Evolutionary conservation across 768 basidiomycete species (phyloP).

Genomic region (Panaeolus cyanescens): DNA sequence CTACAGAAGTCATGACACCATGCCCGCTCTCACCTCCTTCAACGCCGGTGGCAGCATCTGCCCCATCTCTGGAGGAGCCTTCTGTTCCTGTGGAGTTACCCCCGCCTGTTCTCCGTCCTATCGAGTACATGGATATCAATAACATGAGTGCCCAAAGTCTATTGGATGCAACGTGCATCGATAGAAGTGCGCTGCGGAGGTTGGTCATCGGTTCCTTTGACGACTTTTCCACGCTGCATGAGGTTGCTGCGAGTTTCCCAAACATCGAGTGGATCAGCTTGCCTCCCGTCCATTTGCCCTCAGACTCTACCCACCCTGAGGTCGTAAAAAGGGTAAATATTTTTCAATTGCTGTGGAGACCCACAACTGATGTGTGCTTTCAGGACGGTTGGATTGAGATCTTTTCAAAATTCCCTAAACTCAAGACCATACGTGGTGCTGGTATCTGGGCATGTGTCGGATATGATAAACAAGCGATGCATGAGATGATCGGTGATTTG

Average conservation of each 20-base stretch:
- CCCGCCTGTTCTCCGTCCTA: slow-evolving; percentile 22
- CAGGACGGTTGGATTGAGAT: slow-evolving; percentile 43
- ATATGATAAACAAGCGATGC: slow-evolving; percentile 38
- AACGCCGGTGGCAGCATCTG: slow-evolving; percentile 16
- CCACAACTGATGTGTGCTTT: background rate
- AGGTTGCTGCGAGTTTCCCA: slow-evolving; percentile 36
- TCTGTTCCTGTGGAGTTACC: slow-evolving; percentile 12
- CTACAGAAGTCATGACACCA: slow-evolving; percentile 7
- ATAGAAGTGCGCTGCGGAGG: slow-evolving; percentile 28
- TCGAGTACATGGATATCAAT: slow-evolving; percentile 38
- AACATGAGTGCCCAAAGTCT: slow-evolving; percentile 30
- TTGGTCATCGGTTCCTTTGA: slow-evolving; percentile 33
- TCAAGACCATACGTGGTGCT: slow-evolving; percentile 44
- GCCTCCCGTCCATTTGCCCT: slow-evolving; percentile 26
- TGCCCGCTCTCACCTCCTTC: slow-evolving; percentile 19
- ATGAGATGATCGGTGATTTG: slow-evolving; percentile 39
- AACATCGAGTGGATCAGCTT: slow-evolving; percentile 43
- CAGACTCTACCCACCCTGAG: slow-evolving; percentile 21
- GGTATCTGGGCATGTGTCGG: slow-evolving; percentile 44
- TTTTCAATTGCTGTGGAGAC: background rate
- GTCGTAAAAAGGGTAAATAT: slow-evolving; percentile 27
- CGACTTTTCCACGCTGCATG: slow-evolving; percentile 27
- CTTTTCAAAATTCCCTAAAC: slow-evolving; percentile 40
- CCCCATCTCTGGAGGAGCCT: slow-evolving; percentile 13
- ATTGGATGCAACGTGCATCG: slow-evolving; percentile 29